Evolutionary conservation across 2,329 filamentous ascomycete genomes (phyloP), one percentile per base, ranked within the genome.

Genomic region (Tolypocladium ophioglossoides): DNA sequence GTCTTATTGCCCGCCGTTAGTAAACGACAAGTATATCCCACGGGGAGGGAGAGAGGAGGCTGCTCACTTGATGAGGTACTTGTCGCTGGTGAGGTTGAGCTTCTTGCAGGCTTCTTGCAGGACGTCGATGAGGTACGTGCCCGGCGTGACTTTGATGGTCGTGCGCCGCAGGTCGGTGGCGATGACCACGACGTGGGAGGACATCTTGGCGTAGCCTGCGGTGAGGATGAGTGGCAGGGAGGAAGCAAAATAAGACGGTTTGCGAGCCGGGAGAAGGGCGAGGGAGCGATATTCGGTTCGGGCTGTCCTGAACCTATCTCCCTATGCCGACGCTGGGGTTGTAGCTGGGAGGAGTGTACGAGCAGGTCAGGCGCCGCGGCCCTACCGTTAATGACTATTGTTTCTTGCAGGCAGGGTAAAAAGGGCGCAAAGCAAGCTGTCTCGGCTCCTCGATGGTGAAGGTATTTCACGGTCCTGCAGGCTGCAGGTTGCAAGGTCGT

Each of bases 121-220:
- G 2, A 99, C 81, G 66, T 96, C 91, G 55, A 86, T 86, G 62
- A 99, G 74, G 63, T 89, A 87, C 59, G 86, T 96, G 54, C 80
- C 79, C 0, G 91, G 90, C 0, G 79, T 86, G 54, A 94, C 91
- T 71, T 95, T 95, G 70, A 99, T 78, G 44, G 82, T 87, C 51
- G 85, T 82, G 63, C 90, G 82, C 61, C 87, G 85, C 62, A 91
- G 80, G 62, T 89, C 84, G 40, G 86, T 83, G 68, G 92, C 86
- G 60, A 96, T 85, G 52, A 97, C 89, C 62, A 91, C 86, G 55
- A 97, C 90, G 68, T 94, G 87, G 52, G 91, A 87, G 60, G 90
- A 83, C 89, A 96, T 96, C 60, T 58, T 74, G 62, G 20, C 32
- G 30, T 9, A 9, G 10, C 18, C 24, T 32, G 27, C 30, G 44